Conservation (phyloP, 2,329 filamentous ascomycete species). For the Penicillium sp. region DNA sequence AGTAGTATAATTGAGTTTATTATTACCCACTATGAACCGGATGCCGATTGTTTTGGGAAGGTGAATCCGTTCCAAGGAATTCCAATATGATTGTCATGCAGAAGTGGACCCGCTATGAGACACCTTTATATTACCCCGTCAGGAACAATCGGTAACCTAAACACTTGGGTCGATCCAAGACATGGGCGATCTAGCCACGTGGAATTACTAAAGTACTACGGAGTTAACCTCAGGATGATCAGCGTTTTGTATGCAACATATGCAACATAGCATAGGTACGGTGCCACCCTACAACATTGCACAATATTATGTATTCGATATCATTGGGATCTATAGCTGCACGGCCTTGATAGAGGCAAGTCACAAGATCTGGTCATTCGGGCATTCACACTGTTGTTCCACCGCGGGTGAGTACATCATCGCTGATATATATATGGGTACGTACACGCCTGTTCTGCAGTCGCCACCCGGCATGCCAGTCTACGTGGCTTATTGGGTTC, state of each 20-base stretch:
- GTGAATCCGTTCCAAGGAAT: not conserved
- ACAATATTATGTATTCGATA: not conserved
- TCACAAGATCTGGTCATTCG: not conserved
- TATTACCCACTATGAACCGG: not conserved
- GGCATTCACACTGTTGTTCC: not conserved
- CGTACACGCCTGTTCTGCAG: not conserved
- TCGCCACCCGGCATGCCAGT: not conserved
- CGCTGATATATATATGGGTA: not conserved
- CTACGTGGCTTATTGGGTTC: not conserved
- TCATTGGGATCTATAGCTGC: not conserved
- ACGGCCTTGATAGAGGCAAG: not conserved
- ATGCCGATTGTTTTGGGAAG: not conserved
- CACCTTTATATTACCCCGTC: not conserved
- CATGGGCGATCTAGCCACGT: conserved; percentile 2
- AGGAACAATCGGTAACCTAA: not conserved
- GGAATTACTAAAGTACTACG: not conserved
- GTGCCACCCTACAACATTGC: not conserved
- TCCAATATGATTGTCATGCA: not conserved
- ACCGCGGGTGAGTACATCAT: not conserved
- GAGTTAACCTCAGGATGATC: not conserved
- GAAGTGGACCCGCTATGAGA: not conserved
- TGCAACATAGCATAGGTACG: not conserved
- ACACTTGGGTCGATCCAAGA: not conserved
- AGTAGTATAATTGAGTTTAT: not conserved
- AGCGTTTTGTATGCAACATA: not conserved